These are phyloP conservation scores for Fusarium circinatum DNA, from an alignment of 2,329 filamentous ascomycete genomes.

Conservation along the genomic window DNA sequence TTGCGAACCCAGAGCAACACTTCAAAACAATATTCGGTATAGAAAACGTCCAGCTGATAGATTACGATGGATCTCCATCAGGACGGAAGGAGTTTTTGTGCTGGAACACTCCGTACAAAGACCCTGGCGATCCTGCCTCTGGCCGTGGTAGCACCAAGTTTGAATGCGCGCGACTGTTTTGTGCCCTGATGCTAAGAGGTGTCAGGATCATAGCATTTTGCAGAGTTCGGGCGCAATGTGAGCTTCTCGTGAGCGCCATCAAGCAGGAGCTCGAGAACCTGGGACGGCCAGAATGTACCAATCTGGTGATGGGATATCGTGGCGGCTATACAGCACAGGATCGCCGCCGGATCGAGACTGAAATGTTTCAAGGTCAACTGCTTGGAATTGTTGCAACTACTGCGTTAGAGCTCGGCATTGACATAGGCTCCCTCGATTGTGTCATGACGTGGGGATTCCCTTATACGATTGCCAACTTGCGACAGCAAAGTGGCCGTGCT, in stretches of 20 bases:
- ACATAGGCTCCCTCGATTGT: conserved; percentile 93
- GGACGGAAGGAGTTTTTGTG: conserved; percentile 93
- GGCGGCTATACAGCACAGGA: conserved; percentile 96
- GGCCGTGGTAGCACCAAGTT: conserved; percentile 84
- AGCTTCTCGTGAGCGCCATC: conserved; percentile 82
- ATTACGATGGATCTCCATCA: conserved; percentile 92
- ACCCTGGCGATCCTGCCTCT: conserved; percentile 85
- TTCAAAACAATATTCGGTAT: conserved; percentile 96
- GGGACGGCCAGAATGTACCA: conserved; percentile 78
- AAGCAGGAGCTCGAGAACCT: conserved; percentile 79
- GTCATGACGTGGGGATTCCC: conserved; percentile 95
- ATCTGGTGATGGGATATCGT: conserved; percentile 92
- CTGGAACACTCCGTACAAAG: conserved; percentile 97
- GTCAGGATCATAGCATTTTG: conserved; percentile 95
- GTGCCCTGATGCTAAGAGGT: conserved; percentile 86
- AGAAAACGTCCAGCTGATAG: conserved; percentile 80
- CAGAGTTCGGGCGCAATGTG: conserved; percentile 86
- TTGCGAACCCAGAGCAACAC: conserved; percentile 90
- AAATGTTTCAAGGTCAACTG: conserved; percentile 97
- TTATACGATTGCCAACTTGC: conserved; percentile 92
- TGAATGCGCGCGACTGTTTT: conserved; percentile 91
- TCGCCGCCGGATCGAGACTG: conserved; percentile 84
- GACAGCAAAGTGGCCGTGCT: conserved; percentile 93
- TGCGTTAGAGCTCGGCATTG: conserved; percentile 91
- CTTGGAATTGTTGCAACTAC: conserved; percentile 94